A percentile compares a stretch with the other conserved stretches of the same genome.
Evolutionary conservation across 495 filamentous ascomycete species (phyloP).

Genomic region (Hypoxylon fragiforme): DNA sequence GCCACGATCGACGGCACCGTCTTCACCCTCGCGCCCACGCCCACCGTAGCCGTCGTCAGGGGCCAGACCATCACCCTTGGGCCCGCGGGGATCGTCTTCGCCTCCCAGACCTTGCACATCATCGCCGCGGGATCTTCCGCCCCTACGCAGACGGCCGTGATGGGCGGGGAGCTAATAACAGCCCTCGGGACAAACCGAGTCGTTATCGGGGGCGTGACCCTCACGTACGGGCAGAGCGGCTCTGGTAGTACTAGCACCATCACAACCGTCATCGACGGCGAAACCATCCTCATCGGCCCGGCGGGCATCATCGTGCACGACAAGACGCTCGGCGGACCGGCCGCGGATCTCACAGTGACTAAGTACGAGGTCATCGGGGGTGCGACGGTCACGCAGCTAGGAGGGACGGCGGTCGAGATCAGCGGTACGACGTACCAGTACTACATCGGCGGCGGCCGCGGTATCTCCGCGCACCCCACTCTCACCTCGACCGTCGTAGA

Average conservation of each 20-base stretch:
- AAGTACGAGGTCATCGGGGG: conserved; percentile 51
- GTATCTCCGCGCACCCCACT: conserved; percentile 35
- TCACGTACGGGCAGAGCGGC: conserved; percentile 42
- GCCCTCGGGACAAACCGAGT: conserved; percentile 48
- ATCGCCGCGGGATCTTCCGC: conserved; percentile 23
- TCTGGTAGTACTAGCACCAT: conserved; percentile 36
- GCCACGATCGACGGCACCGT: conserved; percentile 53
- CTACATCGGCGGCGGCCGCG: conserved; percentile 42
- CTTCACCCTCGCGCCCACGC: conserved; percentile 42
- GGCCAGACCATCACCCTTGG: conserved; percentile 55
- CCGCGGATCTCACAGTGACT: conserved; percentile 39
- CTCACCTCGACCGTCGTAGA: no score
- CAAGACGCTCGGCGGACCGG: conserved; percentile 47
- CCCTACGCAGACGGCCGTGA: conserved; percentile 48
- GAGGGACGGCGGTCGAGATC: conserved; percentile 54
- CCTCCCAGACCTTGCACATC: conserved; percentile 41
- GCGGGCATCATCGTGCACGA: conserved; percentile 46
- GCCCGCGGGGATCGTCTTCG: conserved; percentile 44
- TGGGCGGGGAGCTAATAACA: conserved; percentile 51
- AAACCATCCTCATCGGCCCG: conserved; percentile 52
- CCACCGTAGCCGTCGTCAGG: conserved; percentile 40
- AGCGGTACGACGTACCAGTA: conserved; percentile 49
- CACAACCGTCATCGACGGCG: conserved; percentile 46
- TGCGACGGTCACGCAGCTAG: conserved; percentile 51
- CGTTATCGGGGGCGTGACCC: conserved; percentile 49